phyloP scores from a whole-genome alignment of 441 rosid species.

The Pelargonium myrrhifolium region DNA sequence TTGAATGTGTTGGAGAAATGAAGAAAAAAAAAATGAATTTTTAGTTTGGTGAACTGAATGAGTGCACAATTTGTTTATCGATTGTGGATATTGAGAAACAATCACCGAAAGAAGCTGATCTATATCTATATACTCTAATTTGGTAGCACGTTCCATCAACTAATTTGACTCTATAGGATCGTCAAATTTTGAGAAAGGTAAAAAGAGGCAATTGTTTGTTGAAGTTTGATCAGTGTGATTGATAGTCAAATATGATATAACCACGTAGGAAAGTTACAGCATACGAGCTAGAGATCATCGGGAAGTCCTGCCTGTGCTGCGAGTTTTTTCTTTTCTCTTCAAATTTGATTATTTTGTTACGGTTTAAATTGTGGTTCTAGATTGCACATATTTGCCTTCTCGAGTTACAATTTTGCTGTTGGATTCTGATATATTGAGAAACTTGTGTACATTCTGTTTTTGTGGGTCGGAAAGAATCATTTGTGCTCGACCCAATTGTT shows the following conservation, averaged over 20 bases:
- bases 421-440: too few species aligned
- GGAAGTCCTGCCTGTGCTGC: too few species aligned
- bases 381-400: too few species aligned
- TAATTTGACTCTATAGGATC: neutral
- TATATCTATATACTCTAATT: too few species aligned
- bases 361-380: too few species aligned
- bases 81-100: neutral
- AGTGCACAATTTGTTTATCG: too few species aligned
- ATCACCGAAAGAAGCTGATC: neutral
- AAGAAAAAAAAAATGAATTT: neutral
- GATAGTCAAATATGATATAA: neutral
- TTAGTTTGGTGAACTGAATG: neutral
- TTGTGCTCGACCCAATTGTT: too few species aligned
- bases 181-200: neutral
- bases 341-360: too few species aligned
- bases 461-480: too few species aligned
- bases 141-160: neutral
- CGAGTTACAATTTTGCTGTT: too few species aligned
- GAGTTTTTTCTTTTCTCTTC: neutral
- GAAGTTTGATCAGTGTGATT: neutral
- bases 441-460: too few species aligned
- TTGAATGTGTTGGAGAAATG: neutral
- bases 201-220: neutral
- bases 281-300: neutral
- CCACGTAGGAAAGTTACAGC: neutral